Evolutionary conservation across 192 early-diverging fungal species (phyloP).

Genomic region (Mortierella hygrophila): DNA sequence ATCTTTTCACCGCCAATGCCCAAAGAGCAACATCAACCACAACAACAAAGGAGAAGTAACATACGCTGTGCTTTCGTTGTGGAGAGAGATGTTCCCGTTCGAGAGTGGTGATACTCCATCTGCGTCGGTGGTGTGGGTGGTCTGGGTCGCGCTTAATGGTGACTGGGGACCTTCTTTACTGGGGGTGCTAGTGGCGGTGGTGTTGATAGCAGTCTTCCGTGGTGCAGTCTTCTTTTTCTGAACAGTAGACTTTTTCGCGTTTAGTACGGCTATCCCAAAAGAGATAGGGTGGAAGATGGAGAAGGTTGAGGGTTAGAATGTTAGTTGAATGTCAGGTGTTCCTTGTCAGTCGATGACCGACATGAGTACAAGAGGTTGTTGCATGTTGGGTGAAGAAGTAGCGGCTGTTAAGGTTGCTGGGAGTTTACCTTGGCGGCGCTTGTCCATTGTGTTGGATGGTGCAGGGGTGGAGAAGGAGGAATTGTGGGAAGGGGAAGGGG

Average conservation of each 20-base stretch:
- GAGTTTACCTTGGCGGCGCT: conserved; percentile 44
- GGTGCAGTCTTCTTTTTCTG: conserved; percentile 49
- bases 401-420: background rate
- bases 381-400: background rate
- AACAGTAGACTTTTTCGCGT: conserved; percentile 44
- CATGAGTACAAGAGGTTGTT: background rate
- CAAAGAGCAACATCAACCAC: background rate
- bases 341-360: background rate
- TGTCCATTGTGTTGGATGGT: conserved; percentile 30
- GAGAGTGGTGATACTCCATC: background rate
- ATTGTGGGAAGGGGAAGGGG: background rate
- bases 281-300: background rate
- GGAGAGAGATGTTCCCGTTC: conserved; percentile 12
- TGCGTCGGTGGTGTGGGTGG: background rate
- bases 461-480: too few relatives aligned
- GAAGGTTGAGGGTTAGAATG: background rate
- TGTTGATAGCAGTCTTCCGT: conserved; percentile 9
- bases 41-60: background rate
- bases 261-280: conserved; percentile 37
- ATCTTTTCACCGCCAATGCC: background rate
- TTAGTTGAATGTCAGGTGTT: background rate
- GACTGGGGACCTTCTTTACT: background rate
- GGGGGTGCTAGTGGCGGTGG: background rate
- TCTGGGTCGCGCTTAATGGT: conserved; percentile 2
- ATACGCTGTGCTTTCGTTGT: conserved; percentile 19